Conservation (phyloP, 441 rosid species). For the Erodium trifolium region DNA sequence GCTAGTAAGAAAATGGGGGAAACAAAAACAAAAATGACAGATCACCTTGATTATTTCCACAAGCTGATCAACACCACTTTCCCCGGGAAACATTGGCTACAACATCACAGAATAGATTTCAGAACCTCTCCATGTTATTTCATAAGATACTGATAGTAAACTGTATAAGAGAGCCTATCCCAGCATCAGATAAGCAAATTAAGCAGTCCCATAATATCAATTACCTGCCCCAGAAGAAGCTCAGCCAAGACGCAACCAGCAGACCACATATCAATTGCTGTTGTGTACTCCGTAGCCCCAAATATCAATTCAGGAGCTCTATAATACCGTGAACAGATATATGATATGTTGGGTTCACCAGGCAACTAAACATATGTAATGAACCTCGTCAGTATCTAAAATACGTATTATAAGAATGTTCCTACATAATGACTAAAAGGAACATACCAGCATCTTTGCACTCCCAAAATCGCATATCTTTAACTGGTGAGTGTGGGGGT, state of each 20-base stretch:
- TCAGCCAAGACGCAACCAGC: slow-evolving; percentile 99
- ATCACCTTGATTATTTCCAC: slow-evolving; percentile 96
- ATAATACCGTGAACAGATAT: slow-evolving; percentile 93
- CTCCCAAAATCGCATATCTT: slow-evolving; percentile 98
- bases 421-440: slow-evolving; percentile 6
- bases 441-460: slow-evolving; percentile 87
- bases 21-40: not conserved
- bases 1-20: not conserved
- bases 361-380: slow-evolving; percentile 44
- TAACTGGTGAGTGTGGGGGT: slow-evolving; percentile 94
- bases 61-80: slow-evolving; percentile 96
- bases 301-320: slow-evolving; percentile 99
- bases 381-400: not conserved
- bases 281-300: slow-evolving; percentile 95
- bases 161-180: too few relatives aligned
- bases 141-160: not conserved
- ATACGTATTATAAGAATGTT: not conserved
- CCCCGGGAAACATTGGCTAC: slow-evolving; percentile 96
- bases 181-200: too few relatives aligned
- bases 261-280: slow-evolving; percentile 99
- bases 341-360: slow-evolving; percentile 97
- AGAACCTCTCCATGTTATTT: not conserved
- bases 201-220: too few relatives aligned
- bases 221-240: slow-evolving; percentile 92
- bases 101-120: not conserved